Evolutionary conservation across 257 asterid species (phyloP), one percentile per base, ranked within the genome.

Genomic region (Solanum etuberosum): DNA sequence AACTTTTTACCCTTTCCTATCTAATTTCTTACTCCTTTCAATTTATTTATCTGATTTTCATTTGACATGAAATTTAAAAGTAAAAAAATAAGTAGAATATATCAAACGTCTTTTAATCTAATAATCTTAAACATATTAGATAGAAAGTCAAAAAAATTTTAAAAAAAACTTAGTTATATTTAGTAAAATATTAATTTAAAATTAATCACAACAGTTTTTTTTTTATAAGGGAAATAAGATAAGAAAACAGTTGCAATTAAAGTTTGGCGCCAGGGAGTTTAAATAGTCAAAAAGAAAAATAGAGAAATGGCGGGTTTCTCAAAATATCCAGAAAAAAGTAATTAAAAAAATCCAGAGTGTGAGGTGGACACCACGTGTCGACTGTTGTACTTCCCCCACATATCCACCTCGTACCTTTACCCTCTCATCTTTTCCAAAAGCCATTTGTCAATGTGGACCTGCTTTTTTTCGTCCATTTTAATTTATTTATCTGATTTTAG

Each of bases 301-400:
- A 2, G 8, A 77, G 42, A 70, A 48, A 78, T 32, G 86, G 88
- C 81, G 91, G 87, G 74, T n/a, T 67, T 74, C 82, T 72, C 48
- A 23, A 88, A 35, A 48, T 13, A 84, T 42, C 70, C 3, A 70
- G 20, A 61, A 88, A 84, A 88, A 16, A 84, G 38, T 29, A 40
- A 27, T 10, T 10, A 16, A 57, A 32, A n/a, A 18, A 54, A 31
- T 35, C 40, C n/a, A 31, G 16, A 48, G 6, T 2, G 42, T 76
- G n/a, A 87, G 88, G 87, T 86, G 90, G 72, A 43, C 5, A 74
- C 88, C 90, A 89, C 87, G 88, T 87, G 89, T 46, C 87, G 42
- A 10, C 5, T 5, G 8, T 2, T n/a, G 38, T 3, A 6, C 21
- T 11, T 35, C 51, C 31, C 82, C 48, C 31, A 73, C 48, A 71